Evolutionary conservation across 805 yeast species (phyloP).

Genomic region (Yarrowia hollandica): DNA sequence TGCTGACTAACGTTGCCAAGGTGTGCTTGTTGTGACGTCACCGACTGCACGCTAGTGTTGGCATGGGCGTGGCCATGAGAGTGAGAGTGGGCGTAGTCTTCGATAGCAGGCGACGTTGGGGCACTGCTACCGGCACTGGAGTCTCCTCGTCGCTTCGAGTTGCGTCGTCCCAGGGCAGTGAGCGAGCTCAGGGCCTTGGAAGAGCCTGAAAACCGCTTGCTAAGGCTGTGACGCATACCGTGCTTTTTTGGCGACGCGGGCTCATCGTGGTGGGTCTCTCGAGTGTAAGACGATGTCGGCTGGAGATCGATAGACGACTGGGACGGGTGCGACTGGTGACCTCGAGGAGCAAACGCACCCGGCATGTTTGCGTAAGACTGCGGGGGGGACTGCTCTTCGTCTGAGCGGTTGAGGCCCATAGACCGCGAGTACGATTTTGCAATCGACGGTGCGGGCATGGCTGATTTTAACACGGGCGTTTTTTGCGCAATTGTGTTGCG

Average conservation of each 20-base stretch:
- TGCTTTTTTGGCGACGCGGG: slow-evolving; percentile 20
- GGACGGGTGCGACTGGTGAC: slow-evolving; percentile 12
- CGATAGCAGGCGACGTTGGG: slow-evolving; percentile 15
- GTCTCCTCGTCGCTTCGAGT: slow-evolving; percentile 28
- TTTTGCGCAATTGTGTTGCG: slow-evolving; percentile 16
- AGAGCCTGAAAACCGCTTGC: slow-evolving; percentile 21
- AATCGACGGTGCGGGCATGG: slow-evolving; percentile 29
- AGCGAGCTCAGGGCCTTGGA: slow-evolving; percentile 27
- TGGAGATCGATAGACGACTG: slow-evolving; percentile 15
- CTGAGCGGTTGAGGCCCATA: slow-evolving; percentile 25
- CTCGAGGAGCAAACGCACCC: slow-evolving; percentile 11
- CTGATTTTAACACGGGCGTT: not conserved
- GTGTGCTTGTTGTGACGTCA: slow-evolving; percentile 18
- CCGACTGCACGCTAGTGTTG: slow-evolving; percentile 23
- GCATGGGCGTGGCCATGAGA: not conserved
- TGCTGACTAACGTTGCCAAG: not conserved
- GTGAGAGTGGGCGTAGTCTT: slow-evolving; percentile 4
- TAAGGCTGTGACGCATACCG: slow-evolving; percentile 22
- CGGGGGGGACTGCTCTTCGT: slow-evolving; percentile 25
- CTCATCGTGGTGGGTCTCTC: slow-evolving; percentile 17
- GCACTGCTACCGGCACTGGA: not conserved
- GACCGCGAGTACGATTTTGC: slow-evolving; percentile 29
- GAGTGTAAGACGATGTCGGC: slow-evolving; percentile 12
- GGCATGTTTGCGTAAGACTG: slow-evolving; percentile 27
- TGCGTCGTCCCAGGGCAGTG: slow-evolving; percentile 7